Conservation (phyloP, 1,284 basidiomycete genomes). For the Fomitopsis palustris region DNA sequence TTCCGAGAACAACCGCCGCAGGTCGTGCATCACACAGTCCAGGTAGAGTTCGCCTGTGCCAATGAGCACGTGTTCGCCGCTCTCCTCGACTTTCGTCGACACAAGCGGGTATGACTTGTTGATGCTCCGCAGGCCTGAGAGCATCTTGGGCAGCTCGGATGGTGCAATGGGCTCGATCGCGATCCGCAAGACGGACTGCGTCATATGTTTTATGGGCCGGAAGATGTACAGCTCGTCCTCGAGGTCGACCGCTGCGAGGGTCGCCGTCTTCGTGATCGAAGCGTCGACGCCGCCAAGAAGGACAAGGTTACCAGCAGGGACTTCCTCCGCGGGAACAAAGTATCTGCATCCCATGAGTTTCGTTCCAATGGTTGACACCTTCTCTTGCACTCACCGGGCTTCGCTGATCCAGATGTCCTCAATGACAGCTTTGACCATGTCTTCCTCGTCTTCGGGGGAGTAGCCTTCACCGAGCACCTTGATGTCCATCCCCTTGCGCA, state of each 20-base stretch:
- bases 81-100: constrained; percentile 96
- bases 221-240: constrained; percentile 92
- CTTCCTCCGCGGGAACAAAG: constrained; percentile 83
- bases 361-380: constrained; percentile 10
- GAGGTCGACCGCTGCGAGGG: constrained; percentile 71
- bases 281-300: constrained; percentile 91
- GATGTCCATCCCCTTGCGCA: constrained; percentile 78
- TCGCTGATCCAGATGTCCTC: constrained; percentile 91
- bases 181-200: constrained; percentile 96
- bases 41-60: constrained; percentile 98
- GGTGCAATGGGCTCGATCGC: constrained; percentile 98
- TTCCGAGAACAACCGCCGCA: constrained; percentile 90
- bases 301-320: constrained; percentile 91
- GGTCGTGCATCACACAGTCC: constrained; percentile 96
- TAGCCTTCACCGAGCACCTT: constrained; percentile 98
- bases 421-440: constrained; percentile 87
- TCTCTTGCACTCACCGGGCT: constrained; percentile 55
- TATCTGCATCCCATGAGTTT: constrained; percentile 52
- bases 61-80: constrained; percentile 94
- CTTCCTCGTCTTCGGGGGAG: constrained; percentile 97
- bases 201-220: constrained; percentile 93
- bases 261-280: constrained; percentile 94
- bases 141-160: constrained; percentile 98
- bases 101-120: constrained; percentile 98
- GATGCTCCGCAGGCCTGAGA: constrained; percentile 93